Evolutionary conservation across 306 rosid species (phyloP).

Genomic region (cucumber (Cucumis sativus)): Cucumber_9930_V3 NC_026657.2:16699501-16700000

Average conservation of each 20-base stretch:
- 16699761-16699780: background rate
- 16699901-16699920: background rate
- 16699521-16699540: too few relatives aligned
- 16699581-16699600: too few relatives aligned
- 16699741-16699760: too few relatives aligned
- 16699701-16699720: too few relatives aligned
- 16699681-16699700: too few relatives aligned
- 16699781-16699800: background rate
- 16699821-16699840: background rate
- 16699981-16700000: background rate
- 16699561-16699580: too few relatives aligned
- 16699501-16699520: too few relatives aligned
- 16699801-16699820: background rate
- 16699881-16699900: slow-evolving; percentile 16
- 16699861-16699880: background rate
- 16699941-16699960: background rate
- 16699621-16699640: too few relatives aligned
- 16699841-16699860: background rate
- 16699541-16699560: rapidly evolving
- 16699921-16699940: background rate
- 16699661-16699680: too few relatives aligned
- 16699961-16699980: slow-evolving; percentile 2
- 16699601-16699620: too few relatives aligned
- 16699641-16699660: too few relatives aligned
- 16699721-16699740: too few relatives aligned